Base-by-base conservation (phyloP, 495 filamentous ascomycete genomes). In the Talaromyces adpressus region DNA sequence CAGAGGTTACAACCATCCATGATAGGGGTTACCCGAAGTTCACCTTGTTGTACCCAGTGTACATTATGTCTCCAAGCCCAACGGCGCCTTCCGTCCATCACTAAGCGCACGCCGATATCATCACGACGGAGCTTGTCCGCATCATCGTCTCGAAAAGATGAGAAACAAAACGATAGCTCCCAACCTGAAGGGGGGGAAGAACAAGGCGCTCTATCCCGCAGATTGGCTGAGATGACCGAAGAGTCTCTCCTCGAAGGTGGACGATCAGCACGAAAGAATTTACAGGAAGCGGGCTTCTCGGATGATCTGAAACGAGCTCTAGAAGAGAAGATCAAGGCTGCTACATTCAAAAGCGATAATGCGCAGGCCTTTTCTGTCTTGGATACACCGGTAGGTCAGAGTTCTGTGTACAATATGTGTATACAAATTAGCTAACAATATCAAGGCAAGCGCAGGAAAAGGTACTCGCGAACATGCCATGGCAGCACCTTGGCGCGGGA, bases 281-380 rank as follows among this genome's bases (percentile, higher is more conserved):
- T 97, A 14, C 80, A 89, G 68, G 89, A 95, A 62, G 91, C 90
- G 54, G 91, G 90, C 30, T 96, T 98, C 77, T 89, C 87, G 61
- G 89, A 92, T 18, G 92, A 96, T 63, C 76, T 98, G 64, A 95
- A 91, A 69, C 75, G 76, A 64, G 74, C 84, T 62, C 79, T 98
- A 4, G 85, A 93, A 60, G 87, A 88, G 66, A 87, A 88, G 67
- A 81, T 98, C 4, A 83, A 86, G 62, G 82, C 81, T 47, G 84
- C 87, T 23, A 80, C 86, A 27, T 95, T 97, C 72, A 82, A 79
- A 62, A 85, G 79, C 57, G 83, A 93, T 30, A 71, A 96, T 77
- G 78, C 88, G 14, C 73, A 80, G 59, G 87, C 90, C 2, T 87
- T 96, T 63, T 81, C 88, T 2, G 80, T 91, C 66, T 81, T 82